Evolutionary conservation across 805 yeast genomes (phyloP).

Genomic region (Starmerella ratchasimensis): DNA sequence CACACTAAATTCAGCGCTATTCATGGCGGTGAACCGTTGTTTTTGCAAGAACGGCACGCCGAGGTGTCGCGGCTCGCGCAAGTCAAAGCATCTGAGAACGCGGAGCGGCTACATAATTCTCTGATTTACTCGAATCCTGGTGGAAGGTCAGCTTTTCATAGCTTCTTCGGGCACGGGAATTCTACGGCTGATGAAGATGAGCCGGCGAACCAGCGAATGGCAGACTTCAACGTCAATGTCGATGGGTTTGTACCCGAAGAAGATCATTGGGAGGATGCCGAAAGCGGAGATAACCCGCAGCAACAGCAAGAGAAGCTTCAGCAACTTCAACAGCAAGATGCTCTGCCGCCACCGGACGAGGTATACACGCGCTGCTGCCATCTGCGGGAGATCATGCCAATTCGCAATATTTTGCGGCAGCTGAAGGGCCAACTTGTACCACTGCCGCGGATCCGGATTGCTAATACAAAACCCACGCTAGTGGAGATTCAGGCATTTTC

Average conservation of each 20-base stretch:
- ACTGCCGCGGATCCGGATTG: constrained; percentile 50
- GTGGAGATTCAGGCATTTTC: constrained; percentile 79
- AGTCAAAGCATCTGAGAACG: constrained; percentile 17
- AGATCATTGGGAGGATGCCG: not conserved
- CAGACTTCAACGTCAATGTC: not conserved
- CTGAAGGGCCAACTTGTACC: constrained; percentile 67
- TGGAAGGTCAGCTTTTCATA: too few species aligned
- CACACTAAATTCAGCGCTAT: constrained; percentile 4
- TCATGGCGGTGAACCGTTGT: constrained; percentile 8
- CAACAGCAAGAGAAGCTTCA: not conserved
- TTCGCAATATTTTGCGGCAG: constrained; percentile 76
- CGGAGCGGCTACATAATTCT: constrained; percentile 16
- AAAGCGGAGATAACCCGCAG: too few species aligned
- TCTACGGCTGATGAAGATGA: constrained; percentile 10
- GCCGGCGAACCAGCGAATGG: not conserved
- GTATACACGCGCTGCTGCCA: constrained; percentile 90
- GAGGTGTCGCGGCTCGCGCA: constrained; percentile 13
- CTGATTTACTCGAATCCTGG: not conserved
- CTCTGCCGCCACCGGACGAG: constrained; percentile 27
- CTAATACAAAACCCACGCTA: constrained; percentile 81
- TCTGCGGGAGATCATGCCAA: constrained; percentile 78
- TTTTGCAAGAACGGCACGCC: constrained; percentile 15
- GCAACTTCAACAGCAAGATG: not conserved
- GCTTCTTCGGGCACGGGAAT: not conserved
- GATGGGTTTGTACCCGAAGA: constrained; percentile 1